Base-by-base conservation (phyloP, 2,329 filamentous ascomycete genomes). In the Aspergillus sp. region DNA sequence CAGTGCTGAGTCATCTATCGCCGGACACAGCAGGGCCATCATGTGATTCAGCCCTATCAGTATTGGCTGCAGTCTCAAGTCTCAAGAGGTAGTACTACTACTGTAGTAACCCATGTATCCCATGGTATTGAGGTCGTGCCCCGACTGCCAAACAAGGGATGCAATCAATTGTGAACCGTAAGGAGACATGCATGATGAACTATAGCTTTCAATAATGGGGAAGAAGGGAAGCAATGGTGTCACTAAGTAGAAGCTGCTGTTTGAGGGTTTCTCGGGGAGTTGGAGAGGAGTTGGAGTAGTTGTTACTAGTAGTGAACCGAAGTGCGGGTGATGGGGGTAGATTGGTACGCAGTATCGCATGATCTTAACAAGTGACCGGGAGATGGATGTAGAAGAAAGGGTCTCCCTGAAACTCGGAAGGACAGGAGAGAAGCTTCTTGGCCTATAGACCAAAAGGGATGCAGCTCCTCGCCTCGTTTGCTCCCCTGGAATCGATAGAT, bases 31-130 rank as follows among this genome's bases (percentile, higher is more conserved):
- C 32, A 48, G 5, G 2, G 8, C 4, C 10, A 30, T 61, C 63
- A 64, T 50, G 60, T 64, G 63, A 64, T 41, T 62, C 62, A 64
- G 62, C 62, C 62, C 58, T 64, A 62, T 53, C 30, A 49, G 41
- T 45, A 55, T 55, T 45, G 10, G n/a, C 8, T 5, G 32, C 12
- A 25, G 50, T 23, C 17, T 21, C 19, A 8, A 28, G 25, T 28
- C 25, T 25, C 17, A 25, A 5, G 13, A 36, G 32, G 32, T 36
- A 36, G 12, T 36, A 36, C 12, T 21, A 25, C 23, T 25, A 23
- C 23, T 23, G 23, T 23, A 3, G 41, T 45, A 9, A 5, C 10
- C 41, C 41, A 10, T 5, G 41, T 45, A 23, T 21, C 13, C 41
- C 41, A 23, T 23, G 10, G 41, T 45, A 45, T 45, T 21, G 3